Evolutionary conservation across 768 basidiomycete species (phyloP), one percentile per base, ranked within the genome.

Genomic region (Phallus indusiatus): DNA sequence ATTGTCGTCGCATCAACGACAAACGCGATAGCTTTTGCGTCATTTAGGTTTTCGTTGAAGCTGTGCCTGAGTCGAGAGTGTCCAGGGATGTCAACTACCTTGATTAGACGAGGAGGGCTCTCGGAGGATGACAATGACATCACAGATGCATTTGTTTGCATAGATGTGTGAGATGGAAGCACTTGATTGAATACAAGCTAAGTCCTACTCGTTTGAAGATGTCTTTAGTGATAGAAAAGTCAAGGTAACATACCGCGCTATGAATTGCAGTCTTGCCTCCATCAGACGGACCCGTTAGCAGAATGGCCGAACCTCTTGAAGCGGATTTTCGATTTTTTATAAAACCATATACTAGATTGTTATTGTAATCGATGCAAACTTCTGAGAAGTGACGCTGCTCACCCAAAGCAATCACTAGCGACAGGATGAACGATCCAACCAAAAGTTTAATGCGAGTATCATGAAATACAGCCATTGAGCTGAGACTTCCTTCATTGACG

Each of bases 251-350:
- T 61, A 88, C 90, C 62, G 79, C 76, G 21, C 86, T 83, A 53
- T 90, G 67, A 42, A 92, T 82, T 18, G 88, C 77, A 1, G 90
- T 92, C 73, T 93, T 93, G 51, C 90, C 90, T 1, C 82, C 81
- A 70, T 90, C 88, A 6, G 84, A 77, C 42, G 84, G 75, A 1
- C 90, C 90, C 2, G 88, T 78, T n/a, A 93, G 74, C 4, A 93
- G 70, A n/a, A 93, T 66, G n/a, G 78, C 73, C 67, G 79, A 81
- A 22, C 85, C 83, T 67, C 71, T 74, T 1, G 78, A 70, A 47
- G 68, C 73, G 7, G 79, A 74, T 64, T 72, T 81, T 55, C 74
- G 72, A 12, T 70, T 69, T 49, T 68, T 73, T 20, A 80, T 70
- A 36, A 81, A 65, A 12, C 79, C 57, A 34, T 80, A 70, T 65